Conservation (phyloP, 345 rosid genomes). For the Sapria himalayana region DNA sequence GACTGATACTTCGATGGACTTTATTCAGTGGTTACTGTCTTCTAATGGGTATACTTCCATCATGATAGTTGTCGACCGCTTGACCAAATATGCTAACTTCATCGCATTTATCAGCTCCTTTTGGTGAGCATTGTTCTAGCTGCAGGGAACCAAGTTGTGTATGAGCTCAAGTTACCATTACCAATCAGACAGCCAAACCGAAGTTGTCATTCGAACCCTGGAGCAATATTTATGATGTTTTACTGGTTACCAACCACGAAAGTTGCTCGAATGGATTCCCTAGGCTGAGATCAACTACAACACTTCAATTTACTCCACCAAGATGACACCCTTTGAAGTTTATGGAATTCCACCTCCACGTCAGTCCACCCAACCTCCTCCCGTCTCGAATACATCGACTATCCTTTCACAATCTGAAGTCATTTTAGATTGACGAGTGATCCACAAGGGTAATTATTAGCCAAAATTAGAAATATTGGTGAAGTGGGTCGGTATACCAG, state of each 20-base stretch:
- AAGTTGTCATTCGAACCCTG: neutral
- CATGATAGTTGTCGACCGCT: neutral
- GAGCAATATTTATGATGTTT: neutral
- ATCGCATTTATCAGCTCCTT: neutral
- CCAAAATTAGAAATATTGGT: neutral
- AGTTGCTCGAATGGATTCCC: neutral
- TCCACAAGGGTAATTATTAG: neutral
- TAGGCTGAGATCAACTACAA: neutral
- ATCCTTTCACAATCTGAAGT: neutral
- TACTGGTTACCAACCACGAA: neutral
- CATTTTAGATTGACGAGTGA: neutral
- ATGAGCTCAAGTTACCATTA: neutral
- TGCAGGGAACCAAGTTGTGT: neutral
- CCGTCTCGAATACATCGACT: neutral
- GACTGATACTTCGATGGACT: neutral
- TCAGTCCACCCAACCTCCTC: neutral
- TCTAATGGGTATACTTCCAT: neutral
- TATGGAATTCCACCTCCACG: neutral
- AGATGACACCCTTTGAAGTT: neutral
- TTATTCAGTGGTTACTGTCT: neutral
- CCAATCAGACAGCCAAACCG: neutral
- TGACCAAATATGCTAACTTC: no score
- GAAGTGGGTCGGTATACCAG: neutral
- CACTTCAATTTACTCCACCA: neutral
- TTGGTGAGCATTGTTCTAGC: neutral